Conservation (phyloP, 108 stramenopile species). For the Pseudonitzschia delicatissima region DNA sequence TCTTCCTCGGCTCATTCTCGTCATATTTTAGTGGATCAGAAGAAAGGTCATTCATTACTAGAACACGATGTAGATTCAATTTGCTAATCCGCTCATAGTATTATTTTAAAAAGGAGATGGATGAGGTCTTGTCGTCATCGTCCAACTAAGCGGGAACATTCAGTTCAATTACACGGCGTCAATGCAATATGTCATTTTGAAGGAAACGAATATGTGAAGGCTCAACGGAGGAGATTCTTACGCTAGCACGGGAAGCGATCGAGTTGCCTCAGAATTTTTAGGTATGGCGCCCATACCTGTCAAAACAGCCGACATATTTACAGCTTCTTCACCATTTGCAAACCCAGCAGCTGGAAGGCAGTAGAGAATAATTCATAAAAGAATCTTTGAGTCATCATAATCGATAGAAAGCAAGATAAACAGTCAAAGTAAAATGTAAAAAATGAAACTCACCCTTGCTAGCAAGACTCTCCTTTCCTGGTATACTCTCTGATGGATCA, state of each 20-base stretch:
- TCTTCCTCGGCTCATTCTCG: no score
- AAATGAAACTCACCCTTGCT: constrained; percentile 10
- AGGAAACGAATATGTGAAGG: no score
- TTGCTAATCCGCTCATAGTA: no score
- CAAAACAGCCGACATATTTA: constrained; percentile 48
- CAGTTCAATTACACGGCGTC: no score
- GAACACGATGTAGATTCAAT: no score
- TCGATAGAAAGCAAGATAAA: background rate
- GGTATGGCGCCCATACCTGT: constrained; percentile 49
- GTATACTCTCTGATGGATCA: background rate
- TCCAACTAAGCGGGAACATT: no score
- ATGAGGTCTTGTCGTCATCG: no score
- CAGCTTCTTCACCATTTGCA: constrained; percentile 40
- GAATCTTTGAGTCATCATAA: background rate
- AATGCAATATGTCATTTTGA: no score
- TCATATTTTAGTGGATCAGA: no score
- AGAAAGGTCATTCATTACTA: no score
- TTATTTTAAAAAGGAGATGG: no score
- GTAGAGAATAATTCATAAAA: background rate
- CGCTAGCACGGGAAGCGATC: constrained; percentile 4
- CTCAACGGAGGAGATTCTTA: no score
- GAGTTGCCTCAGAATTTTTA: background rate
- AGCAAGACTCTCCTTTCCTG: constrained; percentile 7
- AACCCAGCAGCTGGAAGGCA: constrained; percentile 43
- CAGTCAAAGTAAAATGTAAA: background rate